Conservation (phyloP, 2,329 filamentous ascomycete species). For the Pseudocercospora musae region DNA sequence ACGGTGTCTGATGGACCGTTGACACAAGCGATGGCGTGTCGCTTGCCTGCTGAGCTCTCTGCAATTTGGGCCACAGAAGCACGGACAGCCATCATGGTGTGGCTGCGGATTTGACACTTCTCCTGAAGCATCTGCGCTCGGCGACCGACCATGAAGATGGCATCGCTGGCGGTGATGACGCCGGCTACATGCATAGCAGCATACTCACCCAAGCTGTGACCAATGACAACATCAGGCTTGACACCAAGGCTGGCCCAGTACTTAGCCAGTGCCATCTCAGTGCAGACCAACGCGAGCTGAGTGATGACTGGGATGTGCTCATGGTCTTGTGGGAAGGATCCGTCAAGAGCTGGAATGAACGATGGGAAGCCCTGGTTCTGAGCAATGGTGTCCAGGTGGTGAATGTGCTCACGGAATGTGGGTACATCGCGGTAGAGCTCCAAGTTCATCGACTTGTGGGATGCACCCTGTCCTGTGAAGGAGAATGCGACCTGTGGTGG, state of each 20-base stretch:
- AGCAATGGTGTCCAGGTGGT: slow-evolving; percentile 31
- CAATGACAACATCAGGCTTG: slow-evolving; percentile 23
- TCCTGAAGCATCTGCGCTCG: slow-evolving; percentile 33
- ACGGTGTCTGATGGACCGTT: slow-evolving; percentile 26
- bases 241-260: slow-evolving; percentile 1
- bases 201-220: slow-evolving; percentile 16
- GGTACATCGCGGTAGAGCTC: slow-evolving; percentile 33
- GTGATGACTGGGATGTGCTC: slow-evolving; percentile 19
- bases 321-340: slow-evolving; percentile 10
- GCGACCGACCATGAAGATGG: slow-evolving; percentile 36
- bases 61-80: slow-evolving; percentile 15
- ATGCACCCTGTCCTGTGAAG: slow-evolving; percentile 41
- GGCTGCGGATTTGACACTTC: slow-evolving; percentile 24
- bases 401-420: slow-evolving; percentile 34
- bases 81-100: slow-evolving; percentile 29
- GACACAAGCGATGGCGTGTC: slow-evolving; percentile 25
- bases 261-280: slow-evolving; percentile 13
- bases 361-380: slow-evolving; percentile 33
- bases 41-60: slow-evolving; percentile 1
- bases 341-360: slow-evolving; percentile 29
- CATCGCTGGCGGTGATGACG: slow-evolving; percentile 17
- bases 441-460: slow-evolving; percentile 26
- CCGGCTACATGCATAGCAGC: slow-evolving; percentile 13
- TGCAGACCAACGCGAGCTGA: slow-evolving; percentile 29
- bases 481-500: slow-evolving; percentile 36